Evolutionary conservation across 2,329 filamentous ascomycete genomes (phyloP), one percentile per base, ranked within the genome.

Genomic region (Volutella citrinella): DNA sequence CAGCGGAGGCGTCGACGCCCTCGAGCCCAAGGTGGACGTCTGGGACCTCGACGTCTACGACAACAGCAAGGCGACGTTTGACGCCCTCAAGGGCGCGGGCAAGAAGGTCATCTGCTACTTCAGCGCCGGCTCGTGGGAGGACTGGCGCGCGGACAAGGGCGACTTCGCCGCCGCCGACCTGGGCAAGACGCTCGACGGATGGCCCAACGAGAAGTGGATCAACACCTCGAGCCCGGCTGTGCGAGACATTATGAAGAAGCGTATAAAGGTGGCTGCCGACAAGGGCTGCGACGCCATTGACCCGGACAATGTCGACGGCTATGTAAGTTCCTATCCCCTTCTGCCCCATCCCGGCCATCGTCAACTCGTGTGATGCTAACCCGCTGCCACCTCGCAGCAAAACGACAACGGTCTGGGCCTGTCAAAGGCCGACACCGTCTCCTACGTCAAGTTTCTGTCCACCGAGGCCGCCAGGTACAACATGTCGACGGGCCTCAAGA

Each of bases 101-200:
- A 75, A 75, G 51, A 78, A 74, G 42, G 75, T 86, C 34, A 80
- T 87, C 38, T 88, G 84, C 65, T 88, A 88, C 61, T 87, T 87
- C 63, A 82, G 78, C 32, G 82, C 80, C 0, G 84, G 84, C 2
- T 81, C 76, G 7, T 85, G 74, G 48, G 84, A 88, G 58, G 55
- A 77, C 32, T 77, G 72, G 64, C 70, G 83, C 4, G 59, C 68
- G 1, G 84, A 87, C 52, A 67, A 69, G 13, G 53, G 51, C 19
- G 48, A 73, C 6, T 87, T 86, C 51, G 51, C 62, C 7, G 42
- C 64, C 2, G 55, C 59, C 0, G 82, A 86, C 45, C 55, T 79
- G 25, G 83, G 82, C 14, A 68, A 69, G 5, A 57, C 60, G 6
- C 61, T 87, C 6, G 66, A 76, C 10, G 81, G 76, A 5, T 87